Conservation (phyloP, 1,139 yeast genomes). For the Taphrina deformans region DNA sequence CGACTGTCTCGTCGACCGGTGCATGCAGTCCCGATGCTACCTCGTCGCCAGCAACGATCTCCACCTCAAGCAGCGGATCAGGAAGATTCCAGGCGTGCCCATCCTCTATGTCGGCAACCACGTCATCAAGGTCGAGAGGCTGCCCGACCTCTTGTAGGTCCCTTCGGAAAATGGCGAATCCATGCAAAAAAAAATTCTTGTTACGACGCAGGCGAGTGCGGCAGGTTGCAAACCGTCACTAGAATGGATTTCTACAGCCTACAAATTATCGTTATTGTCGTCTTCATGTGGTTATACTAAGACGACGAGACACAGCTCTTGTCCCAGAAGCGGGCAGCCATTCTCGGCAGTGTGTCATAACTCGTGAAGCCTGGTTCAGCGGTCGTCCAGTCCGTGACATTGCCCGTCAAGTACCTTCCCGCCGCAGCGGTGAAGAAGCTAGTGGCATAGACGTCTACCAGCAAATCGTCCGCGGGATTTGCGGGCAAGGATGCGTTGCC, state of each 20-base stretch:
- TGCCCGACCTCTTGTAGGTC: slow-evolving; percentile 59
- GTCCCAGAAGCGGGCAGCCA: slow-evolving; percentile 5
- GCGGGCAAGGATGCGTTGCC: slow-evolving; percentile 6
- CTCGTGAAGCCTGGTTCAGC: slow-evolving; percentile 2
- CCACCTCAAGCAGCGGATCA: slow-evolving; percentile 86
- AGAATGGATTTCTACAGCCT: no score
- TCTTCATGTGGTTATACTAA: no score
- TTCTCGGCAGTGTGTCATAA: slow-evolving; percentile 2
- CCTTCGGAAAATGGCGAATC: no score
- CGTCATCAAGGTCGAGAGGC: slow-evolving; percentile 84
- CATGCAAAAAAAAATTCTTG: no score
- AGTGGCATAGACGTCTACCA: slow-evolving; percentile 18
- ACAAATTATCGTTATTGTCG: no score
- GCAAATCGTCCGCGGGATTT: background rate
- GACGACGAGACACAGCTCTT: slow-evolving; percentile 2
- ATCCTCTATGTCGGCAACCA: slow-evolving; percentile 94
- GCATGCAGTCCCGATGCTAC: slow-evolving; percentile 92
- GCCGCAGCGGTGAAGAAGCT: slow-evolving; percentile 15
- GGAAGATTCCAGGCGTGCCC: slow-evolving; percentile 97
- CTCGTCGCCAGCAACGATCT: slow-evolving; percentile 98
- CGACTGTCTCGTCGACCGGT: slow-evolving; percentile 91
- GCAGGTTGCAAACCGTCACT: no score
- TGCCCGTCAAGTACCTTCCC: background rate
- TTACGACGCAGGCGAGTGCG: no score
- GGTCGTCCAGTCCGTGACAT: slow-evolving; percentile 11